A percentile compares a stretch with the other conserved stretches of the same genome.
These are phyloP conservation scores for Candida methanosorbosa DNA, from an alignment of 805 yeast genomes.

Conservation along the genomic window DNA sequence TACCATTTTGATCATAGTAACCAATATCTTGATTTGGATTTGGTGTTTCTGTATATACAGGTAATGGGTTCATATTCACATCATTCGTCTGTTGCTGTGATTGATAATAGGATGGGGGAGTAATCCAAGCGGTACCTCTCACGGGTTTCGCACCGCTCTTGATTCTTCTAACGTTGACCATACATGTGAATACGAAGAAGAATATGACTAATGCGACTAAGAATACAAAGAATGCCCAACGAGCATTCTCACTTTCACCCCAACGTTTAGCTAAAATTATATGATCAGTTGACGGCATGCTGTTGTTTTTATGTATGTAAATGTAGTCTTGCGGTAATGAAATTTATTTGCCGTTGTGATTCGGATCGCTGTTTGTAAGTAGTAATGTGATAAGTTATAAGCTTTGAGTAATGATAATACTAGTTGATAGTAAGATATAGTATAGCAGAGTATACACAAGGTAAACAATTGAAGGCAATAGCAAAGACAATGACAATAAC, in stretches of 20 bases:
- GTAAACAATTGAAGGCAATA: no score
- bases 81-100: constrained; percentile 43
- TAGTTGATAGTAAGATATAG: no score
- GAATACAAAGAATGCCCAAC: constrained; percentile 50
- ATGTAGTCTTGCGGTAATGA: no score
- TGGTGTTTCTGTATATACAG: constrained; percentile 58
- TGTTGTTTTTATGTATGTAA: no score
- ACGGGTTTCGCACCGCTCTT: constrained; percentile 51
- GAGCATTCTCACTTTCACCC: not conserved
- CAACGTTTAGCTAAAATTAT: not conserved
- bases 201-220: constrained; percentile 40
- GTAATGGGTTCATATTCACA: constrained; percentile 31
- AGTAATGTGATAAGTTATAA: no score
- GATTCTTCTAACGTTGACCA: constrained; percentile 46
- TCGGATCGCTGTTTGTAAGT: no score
- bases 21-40: constrained; percentile 69
- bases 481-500: no score
- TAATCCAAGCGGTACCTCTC: constrained; percentile 76
- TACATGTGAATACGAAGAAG: constrained; percentile 40
- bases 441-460: no score
- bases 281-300: not conserved
- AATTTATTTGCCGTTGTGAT: no score
- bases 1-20: constrained; percentile 59
- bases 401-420: no score
- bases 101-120: constrained; percentile 72